Percentiles rank a stretch among this genome's conserved stretches.
phyloP scores from a whole-genome alignment of 768 basidiomycete species.

The Hortiboletus campestris region DNA sequence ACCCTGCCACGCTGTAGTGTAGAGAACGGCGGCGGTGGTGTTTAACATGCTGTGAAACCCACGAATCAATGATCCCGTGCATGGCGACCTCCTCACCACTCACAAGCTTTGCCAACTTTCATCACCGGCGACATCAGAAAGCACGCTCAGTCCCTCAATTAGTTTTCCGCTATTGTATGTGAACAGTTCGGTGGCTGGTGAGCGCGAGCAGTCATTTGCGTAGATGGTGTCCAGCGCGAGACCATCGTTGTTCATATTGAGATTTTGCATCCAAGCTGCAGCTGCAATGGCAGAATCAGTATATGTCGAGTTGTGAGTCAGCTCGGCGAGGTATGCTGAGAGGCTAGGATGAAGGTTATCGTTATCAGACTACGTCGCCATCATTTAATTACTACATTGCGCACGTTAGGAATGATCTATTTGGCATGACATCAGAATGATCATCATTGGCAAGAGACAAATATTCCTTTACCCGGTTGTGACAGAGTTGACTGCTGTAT shows the following conservation, averaged over 20 bases:
- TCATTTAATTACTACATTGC: conserved; percentile 2
- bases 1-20: conserved; percentile 47
- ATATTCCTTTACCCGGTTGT: conserved; percentile 43
- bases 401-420: conserved; percentile 42
- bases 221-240: conserved; percentile 49
- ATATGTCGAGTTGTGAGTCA: conserved; percentile 45
- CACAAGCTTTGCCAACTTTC: conserved; percentile 42
- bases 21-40: conserved; percentile 40
- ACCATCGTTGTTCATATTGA: conserved; percentile 41
- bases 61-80: background rate
- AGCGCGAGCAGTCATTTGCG: conserved; percentile 46
- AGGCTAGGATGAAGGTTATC: conserved; percentile 30
- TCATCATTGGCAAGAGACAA: background rate
- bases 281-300: conserved; percentile 44
- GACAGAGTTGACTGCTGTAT: conserved; percentile 47
- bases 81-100: conserved; percentile 7
- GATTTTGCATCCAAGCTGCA: conserved; percentile 47
- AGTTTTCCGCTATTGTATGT: conserved; percentile 57
- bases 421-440: background rate
- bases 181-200: conserved; percentile 46
- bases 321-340: conserved; percentile 49
- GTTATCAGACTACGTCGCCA: background rate
- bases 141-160: conserved; percentile 49
- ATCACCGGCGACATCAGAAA: conserved; percentile 43
- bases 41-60: conserved; percentile 33